Base-by-base conservation (phyloP, 1,284 basidiomycete species). In the Cryptococcus sp. region DNA sequence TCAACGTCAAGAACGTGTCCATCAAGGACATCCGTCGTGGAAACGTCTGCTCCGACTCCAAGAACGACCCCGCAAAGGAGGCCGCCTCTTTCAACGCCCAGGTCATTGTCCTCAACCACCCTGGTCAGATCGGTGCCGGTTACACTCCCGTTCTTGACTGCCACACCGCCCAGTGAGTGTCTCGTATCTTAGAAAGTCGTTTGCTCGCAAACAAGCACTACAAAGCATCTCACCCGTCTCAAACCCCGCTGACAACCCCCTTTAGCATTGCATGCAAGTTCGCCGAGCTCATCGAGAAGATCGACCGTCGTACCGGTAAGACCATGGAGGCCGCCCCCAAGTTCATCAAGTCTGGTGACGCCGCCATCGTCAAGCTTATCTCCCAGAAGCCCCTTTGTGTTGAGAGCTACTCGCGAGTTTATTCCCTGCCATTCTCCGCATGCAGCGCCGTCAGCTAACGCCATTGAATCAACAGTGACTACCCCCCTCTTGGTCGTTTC, bases 31-130 rank as follows among this genome's bases (percentile, higher is more conserved):
- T 99, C 78, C 94, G 95, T 78, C 93, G 95, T 85, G 95, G 95
- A 68, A 97, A 99, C 84, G 95, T 99, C 75, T 91, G 90, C 77
- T 95, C 92, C 68, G 96, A 99, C 88, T 93, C 93, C 74, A 99
- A 99, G 92, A 96, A 96, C 84, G 93, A 98, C 85, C 96, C 95
- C 76, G 92, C 96, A 69, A 94, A 93, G 88, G 95, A 98, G 85
- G 93, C 96, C 71, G 93, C 92, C 67, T 97, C 94, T 62, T 99
- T 99, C 92, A 95, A 90, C 82, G 95, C 95, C 69, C 95, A 99
- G 86, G 96, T 99, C 84, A 99, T 99, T 80, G 92, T 99, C 80
- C 90, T 99, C 82, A 99, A 99, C 87, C 96, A 99, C 89, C 96
- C 96, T 64, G 96, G 96, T 85, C 96, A 99, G 83, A 98, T 99